phyloP scores from a whole-genome alignment of 805 yeast species.

The Cyberlindnera euphorbiae region DNA sequence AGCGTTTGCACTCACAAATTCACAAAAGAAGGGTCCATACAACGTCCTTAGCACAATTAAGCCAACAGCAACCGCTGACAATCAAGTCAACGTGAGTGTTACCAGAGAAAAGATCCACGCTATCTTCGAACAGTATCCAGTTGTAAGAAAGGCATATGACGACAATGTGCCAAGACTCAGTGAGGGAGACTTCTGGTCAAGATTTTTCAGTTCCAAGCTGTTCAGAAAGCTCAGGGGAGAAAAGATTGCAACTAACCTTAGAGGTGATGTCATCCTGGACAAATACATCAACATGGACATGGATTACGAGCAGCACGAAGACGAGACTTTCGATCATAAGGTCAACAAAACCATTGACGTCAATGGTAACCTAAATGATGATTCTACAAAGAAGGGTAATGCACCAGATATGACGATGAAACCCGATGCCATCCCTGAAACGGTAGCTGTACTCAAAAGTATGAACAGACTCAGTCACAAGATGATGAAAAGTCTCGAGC shows the following conservation, averaged over 20 bases:
- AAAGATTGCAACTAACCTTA: constrained; percentile 62
- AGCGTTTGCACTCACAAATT: constrained; percentile 77
- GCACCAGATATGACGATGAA: constrained; percentile 87
- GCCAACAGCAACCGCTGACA: constrained; percentile 90
- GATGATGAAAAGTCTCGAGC: constrained; percentile 58
- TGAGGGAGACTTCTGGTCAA: constrained; percentile 94
- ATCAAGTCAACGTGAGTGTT: constrained; percentile 87
- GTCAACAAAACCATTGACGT: constrained; percentile 75
- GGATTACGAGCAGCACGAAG: constrained; percentile 44
- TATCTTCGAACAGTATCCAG: constrained; percentile 89
- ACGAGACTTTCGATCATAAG: constrained; percentile 36
- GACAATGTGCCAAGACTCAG: constrained; percentile 86
- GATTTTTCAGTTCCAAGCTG: constrained; percentile 86
- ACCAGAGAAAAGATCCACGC: constrained; percentile 87
- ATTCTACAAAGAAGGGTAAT: constrained; percentile 63
- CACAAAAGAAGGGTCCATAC: constrained; percentile 89
- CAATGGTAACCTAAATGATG: constrained; percentile 76
- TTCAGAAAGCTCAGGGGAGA: constrained; percentile 90
- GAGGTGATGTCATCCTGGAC: constrained; percentile 83
- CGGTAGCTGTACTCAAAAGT: constrained; percentile 72
- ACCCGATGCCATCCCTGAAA: constrained; percentile 53
- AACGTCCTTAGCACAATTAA: constrained; percentile 90
- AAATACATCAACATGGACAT: constrained; percentile 71
- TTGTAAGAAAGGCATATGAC: constrained; percentile 80
- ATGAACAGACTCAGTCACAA: constrained; percentile 86